A percentile compares a stretch with the other conserved stretches of the same genome.
phyloP scores from a whole-genome alignment of 768 basidiomycete species.

The Leucocoprinus sp. region DNA sequence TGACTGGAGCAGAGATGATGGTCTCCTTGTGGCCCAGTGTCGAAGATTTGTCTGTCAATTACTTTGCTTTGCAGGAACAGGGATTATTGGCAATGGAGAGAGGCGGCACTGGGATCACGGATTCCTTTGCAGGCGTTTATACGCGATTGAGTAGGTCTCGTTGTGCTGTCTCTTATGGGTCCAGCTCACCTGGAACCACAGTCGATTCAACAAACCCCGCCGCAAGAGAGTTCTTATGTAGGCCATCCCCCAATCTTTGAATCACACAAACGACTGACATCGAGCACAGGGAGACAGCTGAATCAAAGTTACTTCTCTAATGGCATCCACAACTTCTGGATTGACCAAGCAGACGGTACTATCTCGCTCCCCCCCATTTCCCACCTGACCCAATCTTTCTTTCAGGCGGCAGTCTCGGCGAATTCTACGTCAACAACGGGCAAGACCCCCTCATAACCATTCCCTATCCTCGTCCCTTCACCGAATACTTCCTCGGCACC shows the following conservation, averaged over 20 bases:
- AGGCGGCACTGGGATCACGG: constrained; percentile 26
- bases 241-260: constrained; percentile 2
- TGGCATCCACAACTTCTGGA: constrained; percentile 31
- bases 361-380: not conserved
- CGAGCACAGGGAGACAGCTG: constrained; percentile 23
- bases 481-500: constrained; percentile 28
- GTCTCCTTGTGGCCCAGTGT: constrained; percentile 31
- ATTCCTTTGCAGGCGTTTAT: constrained; percentile 29
- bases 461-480: constrained; percentile 26
- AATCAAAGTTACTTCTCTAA: constrained; percentile 29
- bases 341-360: constrained; percentile 29
- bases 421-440: constrained; percentile 28
- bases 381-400: not conserved
- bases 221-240: constrained; percentile 28
- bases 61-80: constrained; percentile 22
- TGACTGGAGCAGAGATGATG: constrained; percentile 32
- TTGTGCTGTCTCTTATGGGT: not conserved
- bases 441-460: constrained; percentile 21
- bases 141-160: constrained; percentile 20
- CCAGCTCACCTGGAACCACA: constrained; percentile 1
- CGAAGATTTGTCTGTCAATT: constrained; percentile 28
- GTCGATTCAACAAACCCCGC: constrained; percentile 30
- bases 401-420: constrained; percentile 26
- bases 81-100: constrained; percentile 26
- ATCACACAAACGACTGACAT: not conserved